Evolutionary conservation across 805 yeast genomes (phyloP).

Genomic region (Ogataea methanolica): DNA sequence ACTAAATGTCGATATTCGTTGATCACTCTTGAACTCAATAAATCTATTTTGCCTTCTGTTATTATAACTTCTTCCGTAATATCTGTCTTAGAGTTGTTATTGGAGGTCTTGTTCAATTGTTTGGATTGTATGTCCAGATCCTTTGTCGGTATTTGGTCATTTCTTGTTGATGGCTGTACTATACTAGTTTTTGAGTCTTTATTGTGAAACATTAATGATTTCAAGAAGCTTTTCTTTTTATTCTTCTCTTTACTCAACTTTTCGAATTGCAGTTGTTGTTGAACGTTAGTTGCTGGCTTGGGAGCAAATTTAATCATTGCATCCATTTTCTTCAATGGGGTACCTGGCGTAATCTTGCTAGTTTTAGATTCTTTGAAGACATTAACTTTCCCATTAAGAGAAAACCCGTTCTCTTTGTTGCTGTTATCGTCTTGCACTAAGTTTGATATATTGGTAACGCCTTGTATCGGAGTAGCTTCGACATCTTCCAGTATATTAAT

Average conservation of each 20-base stretch:
- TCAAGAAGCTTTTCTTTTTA: conserved; percentile 8
- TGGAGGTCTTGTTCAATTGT: not conserved
- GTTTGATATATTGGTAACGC: conserved; percentile 24
- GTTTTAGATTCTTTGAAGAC: conserved; percentile 45
- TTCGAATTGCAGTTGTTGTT: not conserved
- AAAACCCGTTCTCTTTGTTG: conserved; percentile 36
- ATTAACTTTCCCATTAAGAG: conserved; percentile 45
- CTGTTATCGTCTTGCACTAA: conserved; percentile 7
- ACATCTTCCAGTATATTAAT: conserved; percentile 26
- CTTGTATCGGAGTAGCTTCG: conserved; percentile 29
- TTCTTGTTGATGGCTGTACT: not conserved
- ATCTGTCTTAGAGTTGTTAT: too few relatives aligned
- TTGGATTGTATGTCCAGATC: not conserved
- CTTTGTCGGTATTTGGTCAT: not conserved
- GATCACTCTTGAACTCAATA: conserved; percentile 64
- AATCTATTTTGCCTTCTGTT: conserved; percentile 42
- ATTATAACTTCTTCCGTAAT: conserved; percentile 1
- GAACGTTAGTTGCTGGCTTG: conserved; percentile 4
- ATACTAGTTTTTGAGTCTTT: not conserved
- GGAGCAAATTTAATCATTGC: conserved; percentile 23
- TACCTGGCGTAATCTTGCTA: conserved; percentile 50
- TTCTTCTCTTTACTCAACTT: too few relatives aligned
- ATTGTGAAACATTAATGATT: conserved; percentile 1
- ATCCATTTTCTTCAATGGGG: conserved; percentile 64
- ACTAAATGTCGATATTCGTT: conserved; percentile 54